Base-by-base conservation (phyloP, 495 filamentous ascomycete genomes). In the Penicillium steckii region DNA sequence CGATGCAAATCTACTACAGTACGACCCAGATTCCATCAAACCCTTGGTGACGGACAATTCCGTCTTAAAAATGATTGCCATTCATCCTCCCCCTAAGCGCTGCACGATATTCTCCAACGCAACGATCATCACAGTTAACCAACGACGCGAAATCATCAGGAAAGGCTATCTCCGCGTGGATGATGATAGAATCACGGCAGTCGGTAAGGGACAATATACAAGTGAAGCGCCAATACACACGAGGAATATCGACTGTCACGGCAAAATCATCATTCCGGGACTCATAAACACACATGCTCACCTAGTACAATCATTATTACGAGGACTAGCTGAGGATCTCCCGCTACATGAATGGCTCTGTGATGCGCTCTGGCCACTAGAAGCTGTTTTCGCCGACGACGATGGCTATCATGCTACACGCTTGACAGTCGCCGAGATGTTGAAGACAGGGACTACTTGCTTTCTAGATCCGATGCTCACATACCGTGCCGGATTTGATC, bases 391-490 rank as follows among this genome's bases (percentile, higher is more conserved):
- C 41, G 57, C 54, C 1, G 59, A 44, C 8, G 55, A 70, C 6
- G 73, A 77, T 58, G 73, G 73, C 0, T 68, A 67, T 37, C 55
- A 67, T 5, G 73, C 73, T 13, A 72, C 72, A 0, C 48, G 62
- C 15, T 60, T 77, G 21, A 74, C 71, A 1, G 72, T 73, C 26
- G 66, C 68, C 0, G 72, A 77, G 55, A 75, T 77, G 73, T 55
- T 77, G 8, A 68, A 71, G 53, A 72, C 67, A 0, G 73, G 73
- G 9, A 77, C 73, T 19, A 77, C 73, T 9, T 75, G 71, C 41
- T 77, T 77, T 32, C 62, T 77, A 3, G 73, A 77, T 35, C 67
- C 68, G 6, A 77, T 77, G 73, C 57, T 77, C 50, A 69, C 72
- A 12, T 58, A 72, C 50, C 55, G 68, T 21, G 69, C 68, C 4